Conservation (phyloP, 2,329 filamentous ascomycete species). For the Fusarium marasasianum region DNA sequence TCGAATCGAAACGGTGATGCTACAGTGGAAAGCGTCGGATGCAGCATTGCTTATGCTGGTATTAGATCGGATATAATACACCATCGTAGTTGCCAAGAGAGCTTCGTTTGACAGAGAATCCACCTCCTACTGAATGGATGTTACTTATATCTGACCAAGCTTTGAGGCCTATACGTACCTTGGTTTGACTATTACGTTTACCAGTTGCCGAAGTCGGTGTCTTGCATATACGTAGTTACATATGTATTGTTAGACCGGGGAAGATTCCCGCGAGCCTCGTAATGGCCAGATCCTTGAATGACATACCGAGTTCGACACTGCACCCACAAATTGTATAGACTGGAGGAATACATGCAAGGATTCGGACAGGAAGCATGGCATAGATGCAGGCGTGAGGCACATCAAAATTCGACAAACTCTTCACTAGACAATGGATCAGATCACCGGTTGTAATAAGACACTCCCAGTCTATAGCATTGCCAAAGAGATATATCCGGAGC, state of each 20-base stretch:
- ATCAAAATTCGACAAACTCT: slow-evolving; percentile 6
- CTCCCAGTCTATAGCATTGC: neutral
- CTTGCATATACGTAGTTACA: neutral
- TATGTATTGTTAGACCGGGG: neutral
- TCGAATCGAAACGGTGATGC: slow-evolving; percentile 1
- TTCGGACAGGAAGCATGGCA: neutral
- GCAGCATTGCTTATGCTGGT: neutral
- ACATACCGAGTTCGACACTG: slow-evolving; percentile 11
- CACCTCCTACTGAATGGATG: neutral
- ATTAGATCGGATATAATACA: neutral
- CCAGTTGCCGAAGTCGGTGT: slow-evolving; percentile 8
- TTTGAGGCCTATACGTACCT: neutral
- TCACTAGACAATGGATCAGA: slow-evolving; percentile 15
- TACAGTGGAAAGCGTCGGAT: neutral
- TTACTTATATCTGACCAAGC: neutral
- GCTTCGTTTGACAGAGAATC: neutral
- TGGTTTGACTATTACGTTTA: neutral
- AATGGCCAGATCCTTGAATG: slow-evolving; percentile 17
- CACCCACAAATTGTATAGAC: slow-evolving; percentile 14
- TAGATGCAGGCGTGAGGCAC: slow-evolving; percentile 12
- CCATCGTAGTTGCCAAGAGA: neutral
- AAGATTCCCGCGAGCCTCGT: slow-evolving; percentile 9
- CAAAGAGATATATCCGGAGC: neutral
- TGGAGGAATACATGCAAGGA: slow-evolving; percentile 10
- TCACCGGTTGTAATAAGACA: slow-evolving; percentile 6